phyloP scores from a whole-genome alignment of 148 eudicot species.

The Pharnaceum exiguum region DNA sequence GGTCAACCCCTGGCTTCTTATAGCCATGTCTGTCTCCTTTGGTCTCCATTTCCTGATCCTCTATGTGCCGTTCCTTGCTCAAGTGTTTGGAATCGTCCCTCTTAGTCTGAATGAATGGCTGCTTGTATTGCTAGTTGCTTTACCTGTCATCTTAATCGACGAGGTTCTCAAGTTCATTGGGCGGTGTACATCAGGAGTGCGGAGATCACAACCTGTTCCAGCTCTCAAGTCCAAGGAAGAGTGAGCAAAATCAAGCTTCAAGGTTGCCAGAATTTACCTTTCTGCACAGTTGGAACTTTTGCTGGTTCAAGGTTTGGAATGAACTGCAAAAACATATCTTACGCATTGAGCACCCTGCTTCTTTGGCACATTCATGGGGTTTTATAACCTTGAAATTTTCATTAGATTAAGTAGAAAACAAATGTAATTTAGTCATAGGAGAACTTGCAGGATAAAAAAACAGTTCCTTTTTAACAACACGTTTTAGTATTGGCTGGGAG shows the following conservation, averaged over 20 bases:
- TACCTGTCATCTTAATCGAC: conserved; percentile 74
- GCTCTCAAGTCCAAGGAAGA: conserved; percentile 36
- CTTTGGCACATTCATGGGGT: conserved; percentile 15
- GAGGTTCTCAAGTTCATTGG: conserved; percentile 84
- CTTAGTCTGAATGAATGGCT: conserved; percentile 65
- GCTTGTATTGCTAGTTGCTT: conserved; percentile 50
- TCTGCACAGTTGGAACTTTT: not conserved
- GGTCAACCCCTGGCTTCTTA: conserved; percentile 69
- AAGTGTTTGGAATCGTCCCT: conserved; percentile 72
- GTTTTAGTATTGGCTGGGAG: conserved; percentile 13
- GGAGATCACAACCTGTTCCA: conserved; percentile 13
- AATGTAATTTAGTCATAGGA: conserved; percentile 22
- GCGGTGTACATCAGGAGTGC: conserved; percentile 40
- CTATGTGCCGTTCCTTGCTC: conserved; percentile 67
- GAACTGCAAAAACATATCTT: not conserved
- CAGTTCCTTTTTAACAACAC: conserved; percentile 8
- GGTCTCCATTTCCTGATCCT: conserved; percentile 72
- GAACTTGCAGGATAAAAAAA: conserved; percentile 12
- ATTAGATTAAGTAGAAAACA: conserved; percentile 7
- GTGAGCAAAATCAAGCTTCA: conserved; percentile 26
- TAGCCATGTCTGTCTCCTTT: conserved; percentile 70
- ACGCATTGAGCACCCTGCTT: conserved; percentile 6
- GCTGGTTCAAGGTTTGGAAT: conserved; percentile 21
- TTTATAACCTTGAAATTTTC: conserved; percentile 9
- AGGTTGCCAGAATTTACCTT: not conserved